phyloP scores from a whole-genome alignment of 2,329 filamentous ascomycete genomes.

The Claviceps digitariae region DNA sequence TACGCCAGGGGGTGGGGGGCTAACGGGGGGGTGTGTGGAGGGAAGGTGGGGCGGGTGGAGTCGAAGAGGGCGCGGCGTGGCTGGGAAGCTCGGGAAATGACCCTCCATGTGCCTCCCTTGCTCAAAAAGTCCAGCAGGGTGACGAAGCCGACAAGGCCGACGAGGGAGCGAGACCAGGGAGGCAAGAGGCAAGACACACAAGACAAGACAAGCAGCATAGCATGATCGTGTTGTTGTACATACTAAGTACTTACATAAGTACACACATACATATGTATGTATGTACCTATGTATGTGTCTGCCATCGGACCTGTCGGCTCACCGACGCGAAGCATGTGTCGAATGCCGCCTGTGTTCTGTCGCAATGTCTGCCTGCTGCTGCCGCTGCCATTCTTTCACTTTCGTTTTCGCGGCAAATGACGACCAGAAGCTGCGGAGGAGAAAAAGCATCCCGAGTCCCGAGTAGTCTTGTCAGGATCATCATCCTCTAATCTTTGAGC shows the following conservation, averaged over 20 bases:
- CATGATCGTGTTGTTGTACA: neutral
- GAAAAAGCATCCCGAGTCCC: neutral
- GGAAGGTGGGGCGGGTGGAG: no score
- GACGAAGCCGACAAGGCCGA: neutral
- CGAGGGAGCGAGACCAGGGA: neutral
- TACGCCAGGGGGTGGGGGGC: neutral
- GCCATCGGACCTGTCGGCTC: neutral
- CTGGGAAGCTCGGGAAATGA: neutral
- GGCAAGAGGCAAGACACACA: no score
- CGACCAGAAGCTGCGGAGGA: neutral
- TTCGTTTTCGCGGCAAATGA: neutral
- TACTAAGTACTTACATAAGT: no score
- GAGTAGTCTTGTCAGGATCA: neutral
- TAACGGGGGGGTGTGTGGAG: neutral
- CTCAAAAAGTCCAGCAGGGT: neutral
- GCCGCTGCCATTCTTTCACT: neutral
- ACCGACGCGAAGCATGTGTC: neutral
- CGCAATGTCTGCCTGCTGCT: neutral
- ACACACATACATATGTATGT: no score
- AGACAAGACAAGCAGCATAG: neutral
- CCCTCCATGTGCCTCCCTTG: neutral
- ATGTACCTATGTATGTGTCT: no score
- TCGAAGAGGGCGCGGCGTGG: neutral
- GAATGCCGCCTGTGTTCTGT: neutral
- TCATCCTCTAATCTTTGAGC: neutral